Base-by-base conservation (phyloP, 352 stramenopile genomes). In the Pythium sp. region DNA sequence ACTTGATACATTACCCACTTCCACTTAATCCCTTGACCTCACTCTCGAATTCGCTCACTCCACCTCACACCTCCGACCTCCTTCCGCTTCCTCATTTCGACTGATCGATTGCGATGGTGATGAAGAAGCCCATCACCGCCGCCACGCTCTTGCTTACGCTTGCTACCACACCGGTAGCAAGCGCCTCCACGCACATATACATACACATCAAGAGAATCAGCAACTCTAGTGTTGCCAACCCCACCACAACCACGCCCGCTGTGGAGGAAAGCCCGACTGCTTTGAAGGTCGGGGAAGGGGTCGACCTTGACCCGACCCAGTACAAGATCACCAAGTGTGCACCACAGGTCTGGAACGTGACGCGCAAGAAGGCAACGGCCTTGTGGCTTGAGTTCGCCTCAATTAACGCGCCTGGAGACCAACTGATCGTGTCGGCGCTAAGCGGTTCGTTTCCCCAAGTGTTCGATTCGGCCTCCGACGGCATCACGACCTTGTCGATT, bases 301-400 rank as follows among this genome's bases (percentile, higher is more conserved):
- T 58, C 60, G 38, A 53, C 22, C 56, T 78, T n/a, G 69, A 65
- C 26, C 51, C 69, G 0, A 41, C 28, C 41, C 62, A 71, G 46
- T 78, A 71, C 56, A 46, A 62, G 24, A 72, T 78, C 65, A 20
- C 72, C 3, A 18, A 51, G 54, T 75, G 69, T 55, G 36, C 71
- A 49, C 61, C 62, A 15, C 72, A 78, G 47, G 66, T 53, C 28
- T 78, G 72, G 72, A 71, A 62, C n/a, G 68, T 75, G 54, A 66
- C 58, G 56, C 65, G 74, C 18, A 70, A 67, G 53, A 69, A 68
- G 65, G 65, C 69, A 3, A 62, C 68, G 53, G 65, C 66, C 28
- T 62, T 78, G 54, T 68, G 58, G 58, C 69, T 78, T 22, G 28
- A 66, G 49, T 75, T 78, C 57, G 58, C 54, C 18, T 56, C 58